Evolutionary conservation across 2,329 filamentous ascomycete genomes (phyloP).

Genomic region (Fusarium circinatum): DNA sequence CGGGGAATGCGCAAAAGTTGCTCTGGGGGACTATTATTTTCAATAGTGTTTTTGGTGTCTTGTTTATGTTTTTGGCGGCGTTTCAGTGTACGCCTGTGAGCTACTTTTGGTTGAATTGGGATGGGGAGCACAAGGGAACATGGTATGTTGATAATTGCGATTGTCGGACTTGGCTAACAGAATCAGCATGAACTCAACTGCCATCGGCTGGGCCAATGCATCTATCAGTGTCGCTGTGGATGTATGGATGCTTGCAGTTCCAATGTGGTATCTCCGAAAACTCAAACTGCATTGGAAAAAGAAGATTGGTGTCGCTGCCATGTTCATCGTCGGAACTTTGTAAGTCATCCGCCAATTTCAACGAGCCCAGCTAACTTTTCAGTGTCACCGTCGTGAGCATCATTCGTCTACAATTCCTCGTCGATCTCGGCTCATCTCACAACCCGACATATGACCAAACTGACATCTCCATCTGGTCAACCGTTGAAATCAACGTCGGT

Average conservation of each 20-base stretch:
- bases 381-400: conserved; percentile 49
- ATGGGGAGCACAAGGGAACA: conserved; percentile 50
- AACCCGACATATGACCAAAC: conserved; percentile 47
- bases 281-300: conserved; percentile 53
- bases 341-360: conserved; percentile 25
- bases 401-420: conserved; percentile 43
- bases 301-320: conserved; percentile 54
- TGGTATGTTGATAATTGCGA: conserved; percentile 43
- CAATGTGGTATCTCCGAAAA: conserved; percentile 50
- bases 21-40: conserved; percentile 49
- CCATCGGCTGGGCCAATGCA: conserved; percentile 55
- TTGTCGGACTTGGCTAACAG: neutral
- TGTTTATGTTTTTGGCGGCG: conserved; percentile 48
- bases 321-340: conserved; percentile 58
- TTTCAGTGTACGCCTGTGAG: conserved; percentile 54
- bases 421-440: conserved; percentile 41
- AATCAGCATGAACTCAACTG: conserved; percentile 49
- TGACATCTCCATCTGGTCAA: conserved; percentile 48
- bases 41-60: conserved; percentile 43
- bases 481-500: conserved; percentile 50
- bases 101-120: conserved; percentile 56
- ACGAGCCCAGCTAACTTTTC: neutral
- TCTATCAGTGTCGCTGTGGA: conserved; percentile 55
- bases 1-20: conserved; percentile 39
- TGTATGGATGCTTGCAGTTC: conserved; percentile 55